Conservation (phyloP, 1,284 basidiomycete genomes). For the Trametes pubescens region DNA sequence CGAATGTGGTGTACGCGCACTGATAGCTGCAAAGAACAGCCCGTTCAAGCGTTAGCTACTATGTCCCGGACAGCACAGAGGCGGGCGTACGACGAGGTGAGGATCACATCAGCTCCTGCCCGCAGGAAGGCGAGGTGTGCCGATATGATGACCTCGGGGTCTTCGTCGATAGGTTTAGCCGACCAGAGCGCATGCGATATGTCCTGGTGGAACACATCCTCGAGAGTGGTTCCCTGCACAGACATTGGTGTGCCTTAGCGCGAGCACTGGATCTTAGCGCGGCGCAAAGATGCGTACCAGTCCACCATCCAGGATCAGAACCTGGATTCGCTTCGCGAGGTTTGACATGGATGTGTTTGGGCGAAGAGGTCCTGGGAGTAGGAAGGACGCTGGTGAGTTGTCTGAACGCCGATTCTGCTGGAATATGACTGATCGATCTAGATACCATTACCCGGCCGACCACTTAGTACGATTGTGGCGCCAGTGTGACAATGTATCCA, state of each 20-base stretch:
- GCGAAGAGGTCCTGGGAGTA: not conserved
- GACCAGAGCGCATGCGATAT: constrained; percentile 76
- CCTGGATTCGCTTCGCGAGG: not conserved
- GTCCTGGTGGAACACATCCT: constrained; percentile 60
- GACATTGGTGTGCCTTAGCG: not conserved
- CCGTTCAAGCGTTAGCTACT: not conserved
- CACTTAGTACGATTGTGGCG: not conserved
- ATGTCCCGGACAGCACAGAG: constrained; percentile 6
- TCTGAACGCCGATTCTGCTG: constrained; percentile 3
- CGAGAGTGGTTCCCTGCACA: constrained; percentile 71
- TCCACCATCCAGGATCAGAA: constrained; percentile 65
- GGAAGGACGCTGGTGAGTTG: constrained; percentile 1
- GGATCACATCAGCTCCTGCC: constrained; percentile 67
- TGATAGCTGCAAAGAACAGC: constrained; percentile 61
- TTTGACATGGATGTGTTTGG: constrained; percentile 1
- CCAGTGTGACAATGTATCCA: constrained; percentile 5
- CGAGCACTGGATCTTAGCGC: not conserved
- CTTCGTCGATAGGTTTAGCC: constrained; percentile 59
- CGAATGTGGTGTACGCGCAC: constrained; percentile 63
- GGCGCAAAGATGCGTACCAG: constrained; percentile 46
- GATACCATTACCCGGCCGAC: not conserved
- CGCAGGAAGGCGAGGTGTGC: constrained; percentile 68
- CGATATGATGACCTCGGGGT: constrained; percentile 59
- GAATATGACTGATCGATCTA: constrained; percentile 14
- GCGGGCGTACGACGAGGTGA: constrained; percentile 66